Evolutionary conservation across 345 rosid species (phyloP), one percentile per base, ranked within the genome.

Genomic region (Melaleuca quinquenervia): DNA sequence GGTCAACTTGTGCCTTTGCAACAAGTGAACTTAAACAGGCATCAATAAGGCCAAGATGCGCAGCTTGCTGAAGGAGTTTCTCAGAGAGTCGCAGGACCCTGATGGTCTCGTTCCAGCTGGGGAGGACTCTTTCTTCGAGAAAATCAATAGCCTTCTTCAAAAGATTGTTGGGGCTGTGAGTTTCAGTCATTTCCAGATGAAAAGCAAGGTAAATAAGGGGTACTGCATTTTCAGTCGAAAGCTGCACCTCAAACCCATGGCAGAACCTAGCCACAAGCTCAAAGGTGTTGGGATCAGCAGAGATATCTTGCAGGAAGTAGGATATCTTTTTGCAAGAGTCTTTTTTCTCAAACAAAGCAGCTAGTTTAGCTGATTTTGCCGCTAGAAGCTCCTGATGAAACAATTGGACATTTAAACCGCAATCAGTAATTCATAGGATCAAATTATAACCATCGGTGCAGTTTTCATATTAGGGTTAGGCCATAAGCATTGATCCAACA

Each of bases 101-200:
- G 52, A 97, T 89, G 21, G 94, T 93, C 87, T 95, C 94, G 26
- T 94, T 94, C 99, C 99, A 97, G 93, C 90, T 89, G 0, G 94
- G 92, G 22, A 97, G 91, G 84, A 94, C 93, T 87, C 78, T 89
- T 29, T 87, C 88, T 52, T 90, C 90, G 11, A 96, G 91, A 90
- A 93, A 96, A 84, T 74, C 62, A 32, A 88, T 82, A 58, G 93
- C 91, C 89, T 86, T 90, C 45, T 74, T 89, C 27, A 95, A 52
- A 82, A 97, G 91, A 89, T 97, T 97, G 89, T 90, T 83, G 13
- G 84, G 84, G 93, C 94, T 84, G 55, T 92, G 96, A 85, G 53
- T 87, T 88, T 96, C 98, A 12, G 91, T 90, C 98, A 97, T 97
- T 56, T 86, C 94, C 84, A 97, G 85, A 90, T 92, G 87, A 80